Evolutionary conservation across 805 yeast species (phyloP), one percentile per base, ranked within the genome.

Genomic region (Candida endomychidarum): DNA sequence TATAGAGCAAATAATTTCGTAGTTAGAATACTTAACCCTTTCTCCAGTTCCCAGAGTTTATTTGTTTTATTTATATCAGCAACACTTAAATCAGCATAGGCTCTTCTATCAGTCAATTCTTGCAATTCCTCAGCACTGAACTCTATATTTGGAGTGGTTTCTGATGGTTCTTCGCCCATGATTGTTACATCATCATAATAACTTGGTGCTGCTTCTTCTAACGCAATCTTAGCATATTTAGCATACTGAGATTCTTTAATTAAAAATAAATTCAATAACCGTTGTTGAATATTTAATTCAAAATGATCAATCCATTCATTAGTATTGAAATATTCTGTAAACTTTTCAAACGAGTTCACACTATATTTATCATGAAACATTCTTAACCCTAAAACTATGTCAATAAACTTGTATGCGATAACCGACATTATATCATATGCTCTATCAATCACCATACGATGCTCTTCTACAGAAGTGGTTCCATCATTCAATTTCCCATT

Each of bases 171-270:
- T n/a, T n/a, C n/a, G n/a, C n/a, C n/a, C n/a, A n/a, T n/a, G n/a
- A n/a, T n/a, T n/a, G 17, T 16, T 16, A 22, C 23, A 12, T 30
- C 25, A 5, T 28, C 30, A n/a, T n/a, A 6, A 23, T 28, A 17
- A 19, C n/a, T n/a, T n/a, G n/a, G n/a, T n/a, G n/a, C n/a, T n/a
- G n/a, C n/a, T n/a, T n/a, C n/a, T n/a, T 77, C 82, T 38, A 80
- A 53, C 9, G 69, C 63, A 2, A 65, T 51, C 0, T 57, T 51
- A n/a, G 60, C 33, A 1, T 57, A 25, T 31, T 54, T 60, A 0
- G 80, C 78, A 9, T 67, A 48, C 16, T 63, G 61, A 5, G 72
- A 63, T 48, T 81, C 88, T 42, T 72, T 67, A 16, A 66, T 53
- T 43, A 80, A 61, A 45, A 73, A 81, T 3, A 72, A 51, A n/a